Base-by-base conservation (phyloP, 768 basidiomycete genomes). In the Jaapia argillacea region DNA sequence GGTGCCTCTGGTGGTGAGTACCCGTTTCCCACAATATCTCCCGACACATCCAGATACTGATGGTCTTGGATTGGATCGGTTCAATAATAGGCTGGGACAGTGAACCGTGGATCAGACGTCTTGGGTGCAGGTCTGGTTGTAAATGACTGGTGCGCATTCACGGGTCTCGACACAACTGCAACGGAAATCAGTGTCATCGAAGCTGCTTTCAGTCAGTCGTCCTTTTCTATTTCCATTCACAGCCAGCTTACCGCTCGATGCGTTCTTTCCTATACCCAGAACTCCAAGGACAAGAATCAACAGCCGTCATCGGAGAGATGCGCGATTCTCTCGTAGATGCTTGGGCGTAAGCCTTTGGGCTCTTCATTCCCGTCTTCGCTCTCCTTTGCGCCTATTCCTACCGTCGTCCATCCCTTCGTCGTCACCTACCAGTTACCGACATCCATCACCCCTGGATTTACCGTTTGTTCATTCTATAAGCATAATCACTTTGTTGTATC, bases 71-170 rank as follows among this genome's bases (percentile, higher is more conserved):
- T 43, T 27, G 26, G n/a, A 10, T 18, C 4, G 44, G 41, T 24
- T 43, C 48, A 45, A 45, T 13, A 36, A 24, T n/a, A 94, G 91
- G 92, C 96, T 41, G 96, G 96, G 20, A 98, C 96, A 3, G 91
- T 99, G 47, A 99, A 98, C 65, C 83, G 96, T 58, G 96, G 96
- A 55, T 96, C 92, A 38, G 96, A 98, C 55, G 92, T 98, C 27
- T 82, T 99, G 51, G 96, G 96, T 24, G 96, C 94, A 6, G 96
- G 96, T 24, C 72, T 98, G 25, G 91, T 99, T 44, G 96, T 98
- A 45, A 99, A 99, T 56, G 96, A 98, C 61, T 98, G 96, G 96
- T 90, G 88, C 67, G 96, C 96, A 6, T 98, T 98, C 65, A 91
- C 92, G n/a, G 96, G 96, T 26, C 72, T 96, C 23, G 96, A 99